Evolutionary conservation across 2,329 filamentous ascomycete genomes (phyloP).

Genomic region (Ophiostoma populinum): DNA sequence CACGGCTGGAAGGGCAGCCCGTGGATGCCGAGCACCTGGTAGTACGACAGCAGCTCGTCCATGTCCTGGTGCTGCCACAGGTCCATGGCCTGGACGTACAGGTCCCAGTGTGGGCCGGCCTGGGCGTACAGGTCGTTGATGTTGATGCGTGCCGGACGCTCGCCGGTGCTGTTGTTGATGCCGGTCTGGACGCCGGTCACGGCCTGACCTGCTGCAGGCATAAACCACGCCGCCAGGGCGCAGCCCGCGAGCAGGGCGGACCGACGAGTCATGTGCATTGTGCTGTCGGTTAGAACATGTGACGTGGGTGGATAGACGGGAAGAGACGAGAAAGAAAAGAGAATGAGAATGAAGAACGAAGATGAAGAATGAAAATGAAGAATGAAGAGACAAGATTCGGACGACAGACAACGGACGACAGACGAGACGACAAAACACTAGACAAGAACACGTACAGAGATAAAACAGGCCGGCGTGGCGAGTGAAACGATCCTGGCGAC

Average conservation of each 20-base stretch:
- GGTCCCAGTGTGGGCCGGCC: conserved; percentile 29
- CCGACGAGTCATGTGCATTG: not conserved
- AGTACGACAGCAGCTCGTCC: conserved; percentile 29
- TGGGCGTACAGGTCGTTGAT: conserved; percentile 27
- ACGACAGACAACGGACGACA: too few species aligned
- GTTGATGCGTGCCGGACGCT: conserved; percentile 27
- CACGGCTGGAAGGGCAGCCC: conserved; percentile 18
- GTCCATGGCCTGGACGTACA: conserved; percentile 29
- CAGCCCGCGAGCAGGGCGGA: not conserved
- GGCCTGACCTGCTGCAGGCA: conserved; percentile 4
- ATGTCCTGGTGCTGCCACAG: conserved; percentile 25
- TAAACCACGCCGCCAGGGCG: not conserved
- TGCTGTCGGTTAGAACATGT: too few species aligned
- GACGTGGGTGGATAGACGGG: not conserved
- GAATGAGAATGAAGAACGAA: not conserved
- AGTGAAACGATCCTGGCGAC: too few species aligned
- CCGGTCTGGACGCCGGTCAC: conserved; percentile 23
- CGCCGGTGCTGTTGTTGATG: conserved; percentile 20
- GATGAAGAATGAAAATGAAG: not conserved
- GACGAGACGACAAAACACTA: too few species aligned
- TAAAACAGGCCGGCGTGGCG: too few species aligned
- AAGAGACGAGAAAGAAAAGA: not conserved
- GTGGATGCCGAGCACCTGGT: conserved; percentile 25
- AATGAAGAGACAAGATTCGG: too few species aligned
- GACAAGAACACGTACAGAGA: too few species aligned